A percentile compares a stretch with the other conserved stretches of the same genome.
These are phyloP conservation scores for Cucurbita maxima DNA, from an alignment of 306 rosid species.

Conservation along the genomic window DNA sequence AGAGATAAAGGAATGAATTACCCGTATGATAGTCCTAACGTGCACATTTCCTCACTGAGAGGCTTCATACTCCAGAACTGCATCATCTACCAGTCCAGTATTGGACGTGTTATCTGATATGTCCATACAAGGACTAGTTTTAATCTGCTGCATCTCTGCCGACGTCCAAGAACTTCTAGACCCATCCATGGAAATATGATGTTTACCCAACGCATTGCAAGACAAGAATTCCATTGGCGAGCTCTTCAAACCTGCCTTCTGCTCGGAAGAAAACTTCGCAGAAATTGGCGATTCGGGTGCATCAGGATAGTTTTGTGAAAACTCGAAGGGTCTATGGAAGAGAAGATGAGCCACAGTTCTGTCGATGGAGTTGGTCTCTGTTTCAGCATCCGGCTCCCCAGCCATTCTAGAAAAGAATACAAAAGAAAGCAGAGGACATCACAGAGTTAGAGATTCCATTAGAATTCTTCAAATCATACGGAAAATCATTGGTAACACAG, in stretches of 20 bases:
- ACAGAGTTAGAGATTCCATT: not conserved
- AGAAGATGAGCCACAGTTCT: slow-evolving; percentile 87
- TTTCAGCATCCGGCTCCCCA: slow-evolving; percentile 43
- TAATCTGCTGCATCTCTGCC: slow-evolving; percentile 19
- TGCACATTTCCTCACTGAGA: slow-evolving; percentile 33
- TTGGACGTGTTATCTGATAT: slow-evolving; percentile 41
- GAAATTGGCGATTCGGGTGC: slow-evolving; percentile 33
- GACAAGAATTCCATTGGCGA: slow-evolving; percentile 21
- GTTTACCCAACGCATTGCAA: slow-evolving; percentile 23
- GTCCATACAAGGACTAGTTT: slow-evolving; percentile 32
- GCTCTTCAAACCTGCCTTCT: slow-evolving; percentile 18
- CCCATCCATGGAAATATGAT: slow-evolving; percentile 21
- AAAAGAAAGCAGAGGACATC: slow-evolving; percentile 1
- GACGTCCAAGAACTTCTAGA: slow-evolving; percentile 17
- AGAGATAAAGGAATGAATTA: slow-evolving; percentile 44
- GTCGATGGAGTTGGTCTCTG: slow-evolving; percentile 81
- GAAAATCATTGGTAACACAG: not conserved
- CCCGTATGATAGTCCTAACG: slow-evolving; percentile 18
- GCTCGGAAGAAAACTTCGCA: slow-evolving; percentile 23
- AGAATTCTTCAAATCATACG: not conserved
- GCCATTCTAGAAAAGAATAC: slow-evolving; percentile 22
- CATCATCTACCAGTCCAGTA: slow-evolving; percentile 21
- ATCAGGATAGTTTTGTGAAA: slow-evolving; percentile 30
- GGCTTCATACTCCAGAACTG: slow-evolving; percentile 34
- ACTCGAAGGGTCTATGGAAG: slow-evolving; percentile 57